Conservation (phyloP, 495 filamentous ascomycete genomes). For the Trichoderma gamsii region DNA sequence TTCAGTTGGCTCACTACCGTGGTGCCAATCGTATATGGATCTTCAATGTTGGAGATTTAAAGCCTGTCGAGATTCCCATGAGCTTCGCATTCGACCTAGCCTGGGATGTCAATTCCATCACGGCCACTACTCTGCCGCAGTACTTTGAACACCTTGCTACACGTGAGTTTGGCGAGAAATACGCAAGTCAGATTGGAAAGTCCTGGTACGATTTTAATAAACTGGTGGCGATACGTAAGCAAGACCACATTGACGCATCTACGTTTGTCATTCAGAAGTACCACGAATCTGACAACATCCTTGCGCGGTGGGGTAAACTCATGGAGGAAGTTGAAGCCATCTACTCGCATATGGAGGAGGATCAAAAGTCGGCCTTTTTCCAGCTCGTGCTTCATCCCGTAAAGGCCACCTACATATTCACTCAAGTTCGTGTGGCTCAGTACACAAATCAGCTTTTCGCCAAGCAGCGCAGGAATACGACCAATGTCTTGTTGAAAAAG, state of each 20-base stretch:
- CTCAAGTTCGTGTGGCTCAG: conserved; percentile 3
- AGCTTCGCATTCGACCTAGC: conserved; percentile 61
- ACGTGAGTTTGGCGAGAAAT: conserved; percentile 51
- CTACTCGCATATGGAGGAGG: conserved; percentile 45
- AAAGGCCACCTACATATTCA: conserved; percentile 3
- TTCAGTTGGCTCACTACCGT: conserved; percentile 55
- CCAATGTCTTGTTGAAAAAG: background rate
- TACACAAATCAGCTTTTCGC: conserved; percentile 1
- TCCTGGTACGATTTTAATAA: conserved; percentile 57
- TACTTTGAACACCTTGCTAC: conserved; percentile 52
- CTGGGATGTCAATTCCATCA: conserved; percentile 52
- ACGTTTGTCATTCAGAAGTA: conserved; percentile 65
- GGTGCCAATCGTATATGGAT: conserved; percentile 66
- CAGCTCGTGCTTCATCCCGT: conserved; percentile 65
- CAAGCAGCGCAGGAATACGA: conserved; percentile 9
- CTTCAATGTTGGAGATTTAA: conserved; percentile 71
- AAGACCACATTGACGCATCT: conserved; percentile 58
- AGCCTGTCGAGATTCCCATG: conserved; percentile 63
- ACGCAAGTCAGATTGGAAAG: conserved; percentile 45
- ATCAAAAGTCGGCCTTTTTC: conserved; percentile 55
- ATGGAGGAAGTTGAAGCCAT: conserved; percentile 47
- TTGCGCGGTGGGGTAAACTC: conserved; percentile 58
- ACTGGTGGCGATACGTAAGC: conserved; percentile 60
- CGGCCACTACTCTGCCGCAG: conserved; percentile 47
- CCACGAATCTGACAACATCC: conserved; percentile 59